Base-by-base conservation (phyloP, 352 stramenopile genomes). In the Phytophthora lateralis region DNA sequence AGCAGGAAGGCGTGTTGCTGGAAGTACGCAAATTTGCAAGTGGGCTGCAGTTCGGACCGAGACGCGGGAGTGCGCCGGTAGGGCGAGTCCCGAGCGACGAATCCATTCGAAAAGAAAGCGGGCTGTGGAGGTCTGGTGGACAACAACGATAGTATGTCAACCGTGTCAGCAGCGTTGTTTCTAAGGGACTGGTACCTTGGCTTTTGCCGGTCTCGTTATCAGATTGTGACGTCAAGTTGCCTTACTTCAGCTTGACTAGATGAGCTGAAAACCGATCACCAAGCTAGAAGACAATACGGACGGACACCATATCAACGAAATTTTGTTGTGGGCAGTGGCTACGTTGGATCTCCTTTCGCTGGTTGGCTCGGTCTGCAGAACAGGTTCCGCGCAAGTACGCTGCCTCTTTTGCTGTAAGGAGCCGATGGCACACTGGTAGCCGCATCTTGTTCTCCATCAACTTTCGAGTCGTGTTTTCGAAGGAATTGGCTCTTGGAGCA, bases 21-120 rank as follows among this genome's bases (percentile, higher is more conserved):
- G 44, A 62, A 60, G 45, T n/a, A 35, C 65, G 74, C 58, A 72
- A 68, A 69, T 80, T 68, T 65, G 56, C 51, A 63, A 82, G 61
- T 82, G 73, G 69, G 18, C 46, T 60, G 17, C 18, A 51, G 32
- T 29, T n/a, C 9, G 10, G 9, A n/a, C 20, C 27, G 27, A 27
- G 20, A 32, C 3, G 29, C n/a, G 39, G 4, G 14, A 18, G 15
- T 42, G n/a, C 35, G 9, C 6, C 15, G 35, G 17, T 38, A 38
- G 2, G 5, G 35, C 35, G 27, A 12, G 27, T 32, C 7, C 27
- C 34, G 34, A 17, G 34, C 11, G 15, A 17, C 2, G n/a, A 39
- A 39, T 45, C 39, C 39, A 45, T 11, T 10, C 6, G 35, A 20
- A 15, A 42, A 18, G 35, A 42, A 17, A 45, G 39, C 39, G 11